Evolutionary conservation across 352 stramenopile species (phyloP).

Genomic region (Globisporangium nagaii): DNA sequence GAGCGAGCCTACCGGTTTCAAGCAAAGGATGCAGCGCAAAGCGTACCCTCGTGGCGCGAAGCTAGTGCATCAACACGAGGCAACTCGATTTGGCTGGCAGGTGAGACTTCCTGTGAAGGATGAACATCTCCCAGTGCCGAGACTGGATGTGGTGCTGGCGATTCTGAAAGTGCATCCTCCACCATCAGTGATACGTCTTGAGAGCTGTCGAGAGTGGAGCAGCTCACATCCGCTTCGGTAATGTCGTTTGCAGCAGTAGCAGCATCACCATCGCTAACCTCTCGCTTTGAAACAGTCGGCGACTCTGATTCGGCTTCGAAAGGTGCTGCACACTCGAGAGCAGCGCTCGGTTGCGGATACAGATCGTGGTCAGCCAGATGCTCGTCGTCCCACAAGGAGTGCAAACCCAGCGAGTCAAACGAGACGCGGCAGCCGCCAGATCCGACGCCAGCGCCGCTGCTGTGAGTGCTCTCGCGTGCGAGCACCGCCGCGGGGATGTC

Average conservation of each 20-base stretch:
- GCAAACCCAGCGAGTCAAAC: neutral
- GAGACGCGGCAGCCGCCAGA: neutral
- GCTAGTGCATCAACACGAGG: neutral
- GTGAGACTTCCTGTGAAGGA: neutral
- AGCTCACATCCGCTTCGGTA: neutral
- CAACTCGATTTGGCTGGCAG: too few species aligned
- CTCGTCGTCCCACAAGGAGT: neutral
- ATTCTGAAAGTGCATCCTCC: neutral
- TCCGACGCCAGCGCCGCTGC: neutral
- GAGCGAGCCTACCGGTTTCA: too few species aligned
- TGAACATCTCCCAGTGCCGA: neutral
- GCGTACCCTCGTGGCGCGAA: neutral
- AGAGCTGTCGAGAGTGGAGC: neutral
- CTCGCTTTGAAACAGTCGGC: neutral
- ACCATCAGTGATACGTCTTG: neutral
- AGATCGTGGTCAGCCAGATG: conserved; percentile 6
- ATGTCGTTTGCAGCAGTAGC: neutral
- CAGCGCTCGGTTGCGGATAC: conserved; percentile 5
- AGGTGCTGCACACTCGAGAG: neutral
- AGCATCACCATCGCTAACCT: too few species aligned
- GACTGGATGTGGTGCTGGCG: neutral
- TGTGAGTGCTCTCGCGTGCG: neutral
- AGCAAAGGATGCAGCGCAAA: too few species aligned
- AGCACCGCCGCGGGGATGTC: conserved; percentile 20
- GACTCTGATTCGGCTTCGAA: neutral